A percentile compares a stretch with the other conserved stretches of the same genome.
Evolutionary conservation across 495 filamentous ascomycete genomes (phyloP).

Genomic region (Baudoinia panamericana): DNA sequence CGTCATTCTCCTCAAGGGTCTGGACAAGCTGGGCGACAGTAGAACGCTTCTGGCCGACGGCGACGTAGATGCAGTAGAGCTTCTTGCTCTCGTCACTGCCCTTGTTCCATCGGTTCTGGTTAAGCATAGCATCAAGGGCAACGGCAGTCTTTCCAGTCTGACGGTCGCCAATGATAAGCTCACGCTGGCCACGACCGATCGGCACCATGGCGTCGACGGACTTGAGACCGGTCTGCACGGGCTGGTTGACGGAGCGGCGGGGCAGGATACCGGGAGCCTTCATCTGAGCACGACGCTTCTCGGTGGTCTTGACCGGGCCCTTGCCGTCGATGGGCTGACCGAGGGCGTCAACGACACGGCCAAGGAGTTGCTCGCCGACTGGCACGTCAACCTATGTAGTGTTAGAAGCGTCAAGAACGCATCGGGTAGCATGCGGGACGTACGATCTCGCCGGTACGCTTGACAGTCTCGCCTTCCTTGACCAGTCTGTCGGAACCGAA

Average conservation of each 20-base stretch:
- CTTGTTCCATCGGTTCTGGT: constrained; percentile 98
- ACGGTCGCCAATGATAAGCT: constrained; percentile 99
- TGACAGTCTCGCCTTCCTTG: constrained; percentile 98
- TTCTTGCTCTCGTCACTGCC: constrained; percentile 82
- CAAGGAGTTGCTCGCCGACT: constrained; percentile 81
- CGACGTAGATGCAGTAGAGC: constrained; percentile 99
- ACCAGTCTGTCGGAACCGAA: constrained; percentile 99
- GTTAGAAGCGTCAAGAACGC: too few relatives aligned
- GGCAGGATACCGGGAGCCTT: constrained; percentile 98
- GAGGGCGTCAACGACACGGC: constrained; percentile 95
- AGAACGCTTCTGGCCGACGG: constrained; percentile 97
- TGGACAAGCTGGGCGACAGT: constrained; percentile 98
- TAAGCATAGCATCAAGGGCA: constrained; percentile 94
- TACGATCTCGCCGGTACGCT: constrained; percentile 98
- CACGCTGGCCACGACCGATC: constrained; percentile 99
- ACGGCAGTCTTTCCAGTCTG: constrained; percentile 99
- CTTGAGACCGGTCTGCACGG: constrained; percentile 98
- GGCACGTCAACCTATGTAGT: constrained; percentile 81
- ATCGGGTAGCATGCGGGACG: too few relatives aligned
- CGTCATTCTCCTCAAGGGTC: constrained; percentile 98
- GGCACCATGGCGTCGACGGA: constrained; percentile 99
- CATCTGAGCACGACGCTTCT: constrained; percentile 92
- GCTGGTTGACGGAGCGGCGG: constrained; percentile 92
- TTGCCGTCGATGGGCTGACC: constrained; percentile 99
- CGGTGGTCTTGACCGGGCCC: constrained; percentile 80